Conservation (phyloP, 768 basidiomycete genomes). For the Mycena polygramma region DNA sequence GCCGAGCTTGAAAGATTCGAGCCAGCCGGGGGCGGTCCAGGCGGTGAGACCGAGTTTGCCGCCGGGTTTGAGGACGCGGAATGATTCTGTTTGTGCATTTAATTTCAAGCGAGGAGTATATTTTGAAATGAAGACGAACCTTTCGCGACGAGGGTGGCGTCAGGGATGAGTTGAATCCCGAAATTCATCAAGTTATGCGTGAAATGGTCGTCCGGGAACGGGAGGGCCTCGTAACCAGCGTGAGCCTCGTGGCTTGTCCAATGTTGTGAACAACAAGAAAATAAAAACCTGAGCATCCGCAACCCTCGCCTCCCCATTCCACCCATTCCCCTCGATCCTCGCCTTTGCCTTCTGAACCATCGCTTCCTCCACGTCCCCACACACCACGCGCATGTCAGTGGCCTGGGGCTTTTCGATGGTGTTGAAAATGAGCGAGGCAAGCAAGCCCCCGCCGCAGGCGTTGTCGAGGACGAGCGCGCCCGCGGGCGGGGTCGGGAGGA, state of each 20-base stretch:
- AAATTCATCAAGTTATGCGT: conserved; percentile 30
- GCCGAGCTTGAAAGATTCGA: conserved; percentile 3
- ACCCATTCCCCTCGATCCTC: conserved; percentile 8
- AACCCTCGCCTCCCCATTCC: conserved; percentile 11
- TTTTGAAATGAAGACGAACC: background rate
- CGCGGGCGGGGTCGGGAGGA: conserved; percentile 1
- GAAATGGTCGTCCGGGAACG: conserved; percentile 24
- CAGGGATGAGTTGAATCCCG: conserved; percentile 29
- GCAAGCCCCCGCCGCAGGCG: conserved; percentile 22
- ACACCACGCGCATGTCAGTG: background rate
- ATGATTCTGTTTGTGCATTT: conserved; percentile 1
- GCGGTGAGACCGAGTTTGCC: conserved; percentile 22
- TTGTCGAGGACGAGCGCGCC: conserved; percentile 23
- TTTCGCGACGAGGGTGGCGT: background rate
- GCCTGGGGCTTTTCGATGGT: background rate
- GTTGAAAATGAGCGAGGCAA: conserved; percentile 16
- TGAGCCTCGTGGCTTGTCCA: too few relatives aligned
- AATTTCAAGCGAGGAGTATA: too few relatives aligned
- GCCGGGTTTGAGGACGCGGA: conserved; percentile 28
- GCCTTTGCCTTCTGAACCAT: conserved; percentile 8
- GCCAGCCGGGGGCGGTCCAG: conserved; percentile 28
- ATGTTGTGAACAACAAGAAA: too few relatives aligned
- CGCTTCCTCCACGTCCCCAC: background rate
- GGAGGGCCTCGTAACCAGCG: background rate
- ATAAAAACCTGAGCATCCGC: conserved; percentile 21